Evolutionary conservation across 352 stramenopile genomes (phyloP).

Genomic region (Globisporangium polare): DNA sequence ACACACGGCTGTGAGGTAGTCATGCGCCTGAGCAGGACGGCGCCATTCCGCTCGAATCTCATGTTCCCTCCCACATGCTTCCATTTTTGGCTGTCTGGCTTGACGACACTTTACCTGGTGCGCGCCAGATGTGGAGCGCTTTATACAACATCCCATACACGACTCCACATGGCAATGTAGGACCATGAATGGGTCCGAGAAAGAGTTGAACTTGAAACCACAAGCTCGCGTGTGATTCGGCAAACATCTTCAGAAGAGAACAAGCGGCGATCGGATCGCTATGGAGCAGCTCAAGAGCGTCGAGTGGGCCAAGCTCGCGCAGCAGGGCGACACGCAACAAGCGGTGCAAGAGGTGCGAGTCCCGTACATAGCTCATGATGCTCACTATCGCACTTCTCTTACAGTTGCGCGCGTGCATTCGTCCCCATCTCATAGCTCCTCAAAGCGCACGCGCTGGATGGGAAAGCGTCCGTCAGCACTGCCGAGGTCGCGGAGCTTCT

Average conservation of each 20-base stretch:
- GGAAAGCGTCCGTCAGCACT: constrained; percentile 12
- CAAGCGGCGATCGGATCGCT: neutral
- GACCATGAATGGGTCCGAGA: neutral
- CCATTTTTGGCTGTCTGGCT: neutral
- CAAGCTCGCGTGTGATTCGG: neutral
- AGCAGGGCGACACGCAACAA: constrained; percentile 19
- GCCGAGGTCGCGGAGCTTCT: constrained; percentile 27
- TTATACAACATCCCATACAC: neutral
- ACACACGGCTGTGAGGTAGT: no score
- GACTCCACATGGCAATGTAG: neutral
- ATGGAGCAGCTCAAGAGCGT: constrained; percentile 20
- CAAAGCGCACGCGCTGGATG: constrained; percentile 22
- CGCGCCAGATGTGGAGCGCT: neutral
- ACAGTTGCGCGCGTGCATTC: neutral
- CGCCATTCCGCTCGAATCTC: no score
- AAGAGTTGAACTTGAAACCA: neutral
- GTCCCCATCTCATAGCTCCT: constrained; percentile 21
- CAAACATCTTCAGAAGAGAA: neutral
- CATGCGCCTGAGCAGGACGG: no score
- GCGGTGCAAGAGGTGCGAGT: constrained; percentile 5
- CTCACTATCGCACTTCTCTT: neutral
- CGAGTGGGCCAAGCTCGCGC: constrained; percentile 24
- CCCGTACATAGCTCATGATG: neutral
- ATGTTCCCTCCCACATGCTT: no score
- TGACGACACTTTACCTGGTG: neutral